Percentiles rank a stretch among this genome's conserved stretches.
Conservation (phyloP, 2,329 filamentous ascomycete genomes). For the Phialophora tarda region DNA sequence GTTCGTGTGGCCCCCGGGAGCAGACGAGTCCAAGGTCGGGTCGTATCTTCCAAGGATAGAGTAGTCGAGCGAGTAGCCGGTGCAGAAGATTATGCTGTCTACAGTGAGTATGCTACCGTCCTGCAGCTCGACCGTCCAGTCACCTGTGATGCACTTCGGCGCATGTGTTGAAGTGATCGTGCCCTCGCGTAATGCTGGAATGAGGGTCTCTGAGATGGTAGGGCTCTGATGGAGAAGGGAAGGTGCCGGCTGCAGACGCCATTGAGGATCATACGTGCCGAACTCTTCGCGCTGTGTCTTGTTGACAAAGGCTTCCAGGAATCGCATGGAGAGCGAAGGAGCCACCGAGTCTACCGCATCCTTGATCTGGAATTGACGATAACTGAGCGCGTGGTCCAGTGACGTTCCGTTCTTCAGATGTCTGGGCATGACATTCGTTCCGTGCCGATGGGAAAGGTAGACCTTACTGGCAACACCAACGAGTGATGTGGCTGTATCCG, state of each 20-base stretch:
- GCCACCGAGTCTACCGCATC: conserved; percentile 22
- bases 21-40: conserved; percentile 29
- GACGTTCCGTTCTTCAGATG: conserved; percentile 36
- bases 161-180: conserved; percentile 37
- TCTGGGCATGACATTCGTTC: conserved; percentile 33
- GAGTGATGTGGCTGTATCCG: conserved; percentile 39
- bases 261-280: conserved; percentile 32
- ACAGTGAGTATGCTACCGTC: conserved; percentile 44
- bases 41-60: conserved; percentile 41
- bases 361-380: conserved; percentile 30
- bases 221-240: conserved; percentile 42
- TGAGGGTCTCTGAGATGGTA: conserved; percentile 42
- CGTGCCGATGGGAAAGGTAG: conserved; percentile 37
- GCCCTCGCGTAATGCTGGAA: conserved; percentile 41
- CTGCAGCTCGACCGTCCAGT: conserved; percentile 41
- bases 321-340: conserved; percentile 21
- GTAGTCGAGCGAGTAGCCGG: conserved; percentile 44
- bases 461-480: conserved; percentile 28
- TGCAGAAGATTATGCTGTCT: conserved; percentile 47
- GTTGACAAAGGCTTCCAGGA: conserved; percentile 28
- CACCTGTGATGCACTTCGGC: conserved; percentile 36
- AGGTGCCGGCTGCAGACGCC: conserved; percentile 40
- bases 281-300: conserved; percentile 22
- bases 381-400: conserved; percentile 35
- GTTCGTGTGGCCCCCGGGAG: neutral